Conservation (phyloP, 2,329 filamentous ascomycete species). For the Verruconis gallopava region DNA sequence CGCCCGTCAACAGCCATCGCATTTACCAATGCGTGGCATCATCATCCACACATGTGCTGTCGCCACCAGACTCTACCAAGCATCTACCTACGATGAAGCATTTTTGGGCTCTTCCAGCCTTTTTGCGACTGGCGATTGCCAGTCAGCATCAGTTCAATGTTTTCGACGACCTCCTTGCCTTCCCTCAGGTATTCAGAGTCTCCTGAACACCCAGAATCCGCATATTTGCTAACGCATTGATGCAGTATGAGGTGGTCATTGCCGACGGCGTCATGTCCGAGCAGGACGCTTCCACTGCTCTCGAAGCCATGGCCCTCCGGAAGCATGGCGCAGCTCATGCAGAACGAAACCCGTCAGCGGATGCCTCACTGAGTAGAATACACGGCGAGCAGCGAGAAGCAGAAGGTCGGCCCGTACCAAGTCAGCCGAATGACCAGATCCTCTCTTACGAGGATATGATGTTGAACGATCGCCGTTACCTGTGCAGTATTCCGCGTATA, state of each 20-base stretch:
- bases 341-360: constrained; percentile 13
- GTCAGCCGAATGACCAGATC: constrained; percentile 13
- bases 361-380: constrained; percentile 11
- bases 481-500: constrained; percentile 63
- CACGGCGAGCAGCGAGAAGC: constrained; percentile 15
- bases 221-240: constrained; percentile 3
- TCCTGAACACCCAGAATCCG: not conserved
- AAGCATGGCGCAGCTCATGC: not conserved
- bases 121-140: constrained; percentile 36
- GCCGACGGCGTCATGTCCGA: constrained; percentile 60
- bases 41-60: not conserved
- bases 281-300: constrained; percentile 49
- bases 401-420: too few relatives aligned
- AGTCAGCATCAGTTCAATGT: constrained; percentile 62
- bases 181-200: constrained; percentile 57
- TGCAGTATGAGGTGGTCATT: constrained; percentile 68
- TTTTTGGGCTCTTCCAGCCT: constrained; percentile 35
- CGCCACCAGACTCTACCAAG: not conserved
- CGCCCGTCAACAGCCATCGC: too few relatives aligned
- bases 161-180: constrained; percentile 75
- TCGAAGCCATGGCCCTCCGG: constrained; percentile 24
- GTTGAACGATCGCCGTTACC: constrained; percentile 55
- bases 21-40: not conserved
- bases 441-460: constrained; percentile 58
- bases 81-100: constrained; percentile 25